A percentile compares a stretch with the other conserved stretches of the same genome.
These are phyloP conservation scores for Marchantia polymorpha DNA, from an alignment of 225 moss, liverwort and hornwort species.

Conservation along the genomic window DNA sequence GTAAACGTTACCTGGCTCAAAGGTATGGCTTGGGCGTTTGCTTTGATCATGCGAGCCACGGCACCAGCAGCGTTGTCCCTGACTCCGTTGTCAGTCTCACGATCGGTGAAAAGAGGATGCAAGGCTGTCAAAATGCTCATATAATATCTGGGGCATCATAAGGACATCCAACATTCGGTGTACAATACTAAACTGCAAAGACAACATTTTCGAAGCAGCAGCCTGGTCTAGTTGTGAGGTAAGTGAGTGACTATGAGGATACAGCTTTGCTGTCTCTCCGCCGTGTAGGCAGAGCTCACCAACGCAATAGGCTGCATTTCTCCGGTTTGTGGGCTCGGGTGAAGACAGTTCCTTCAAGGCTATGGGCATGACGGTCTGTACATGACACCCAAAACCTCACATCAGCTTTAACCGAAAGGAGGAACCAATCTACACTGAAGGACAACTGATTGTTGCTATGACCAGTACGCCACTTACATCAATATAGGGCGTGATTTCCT, in stretches of 20 bases:
- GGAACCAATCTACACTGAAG: not conserved
- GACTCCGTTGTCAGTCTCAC: constrained; percentile 77
- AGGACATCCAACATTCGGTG: constrained; percentile 29
- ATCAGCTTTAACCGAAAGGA: not conserved
- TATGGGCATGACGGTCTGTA: constrained; percentile 73
- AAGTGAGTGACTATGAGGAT: constrained; percentile 40
- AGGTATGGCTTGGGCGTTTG: constrained; percentile 73
- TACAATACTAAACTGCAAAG: not conserved
- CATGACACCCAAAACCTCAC: not conserved
- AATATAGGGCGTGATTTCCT: constrained; percentile 68
- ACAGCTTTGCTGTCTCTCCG: constrained; percentile 64
- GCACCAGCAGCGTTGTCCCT: constrained; percentile 97
- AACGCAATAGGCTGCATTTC: constrained; percentile 93
- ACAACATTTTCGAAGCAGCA: not conserved
- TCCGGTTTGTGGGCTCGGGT: constrained; percentile 74
- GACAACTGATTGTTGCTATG: not conserved
- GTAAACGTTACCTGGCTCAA: constrained; percentile 62
- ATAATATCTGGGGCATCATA: constrained; percentile 47
- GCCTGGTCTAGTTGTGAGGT: not conserved
- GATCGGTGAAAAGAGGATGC: constrained; percentile 79
- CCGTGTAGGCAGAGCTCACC: constrained; percentile 93
- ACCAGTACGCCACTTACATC: constrained; percentile 48
- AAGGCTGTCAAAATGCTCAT: constrained; percentile 64
- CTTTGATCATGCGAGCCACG: constrained; percentile 89
- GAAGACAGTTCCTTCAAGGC: constrained; percentile 77